These are phyloP conservation scores for Calycina marina DNA, from an alignment of 2,329 filamentous ascomycete species.

Conservation along the genomic window DNA sequence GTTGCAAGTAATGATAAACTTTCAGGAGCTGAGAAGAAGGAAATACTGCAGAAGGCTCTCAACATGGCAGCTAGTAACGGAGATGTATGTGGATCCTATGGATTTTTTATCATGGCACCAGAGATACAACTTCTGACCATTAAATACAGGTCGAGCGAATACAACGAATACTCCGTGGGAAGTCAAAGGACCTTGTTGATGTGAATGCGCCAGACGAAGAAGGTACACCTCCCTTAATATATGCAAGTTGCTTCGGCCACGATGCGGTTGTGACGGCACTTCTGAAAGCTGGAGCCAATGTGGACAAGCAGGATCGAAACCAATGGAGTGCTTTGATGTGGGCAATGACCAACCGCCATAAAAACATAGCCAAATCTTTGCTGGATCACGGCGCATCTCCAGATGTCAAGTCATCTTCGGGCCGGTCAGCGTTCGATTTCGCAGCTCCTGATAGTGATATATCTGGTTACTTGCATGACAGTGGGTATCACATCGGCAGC, in stretches of 20 bases:
- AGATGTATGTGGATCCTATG: slow-evolving; percentile 34
- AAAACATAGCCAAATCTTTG: slow-evolving; percentile 82
- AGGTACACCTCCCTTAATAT: slow-evolving; percentile 90
- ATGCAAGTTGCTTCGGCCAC: slow-evolving; percentile 95
- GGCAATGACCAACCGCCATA: slow-evolving; percentile 98
- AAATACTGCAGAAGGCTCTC: slow-evolving; percentile 71
- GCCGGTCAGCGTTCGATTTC: slow-evolving; percentile 90
- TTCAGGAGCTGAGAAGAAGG: slow-evolving; percentile 61
- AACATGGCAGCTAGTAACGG: slow-evolving; percentile 97
- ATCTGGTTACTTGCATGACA: slow-evolving; percentile 86
- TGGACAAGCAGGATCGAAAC: slow-evolving; percentile 89
- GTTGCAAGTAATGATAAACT: slow-evolving; percentile 63
- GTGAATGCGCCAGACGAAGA: slow-evolving; percentile 84
- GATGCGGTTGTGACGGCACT: slow-evolving; percentile 75
- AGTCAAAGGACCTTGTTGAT: slow-evolving; percentile 62
- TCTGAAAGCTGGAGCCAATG: slow-evolving; percentile 71
- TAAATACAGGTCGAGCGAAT: slow-evolving; percentile 48
- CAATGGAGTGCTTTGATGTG: slow-evolving; percentile 98
- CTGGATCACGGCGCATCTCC: slow-evolving; percentile 91
- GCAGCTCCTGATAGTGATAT: slow-evolving; percentile 92
- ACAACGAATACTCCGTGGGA: slow-evolving; percentile 57
- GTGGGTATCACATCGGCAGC: slow-evolving; percentile 78
- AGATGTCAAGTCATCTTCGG: slow-evolving; percentile 86
- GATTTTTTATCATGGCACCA: too few species aligned
- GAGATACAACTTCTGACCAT: too few species aligned